Evolutionary conservation across 2,329 filamentous ascomycete species (phyloP), one percentile per base, ranked within the genome.

Genomic region (Pyrenophora seminiperda): DNA sequence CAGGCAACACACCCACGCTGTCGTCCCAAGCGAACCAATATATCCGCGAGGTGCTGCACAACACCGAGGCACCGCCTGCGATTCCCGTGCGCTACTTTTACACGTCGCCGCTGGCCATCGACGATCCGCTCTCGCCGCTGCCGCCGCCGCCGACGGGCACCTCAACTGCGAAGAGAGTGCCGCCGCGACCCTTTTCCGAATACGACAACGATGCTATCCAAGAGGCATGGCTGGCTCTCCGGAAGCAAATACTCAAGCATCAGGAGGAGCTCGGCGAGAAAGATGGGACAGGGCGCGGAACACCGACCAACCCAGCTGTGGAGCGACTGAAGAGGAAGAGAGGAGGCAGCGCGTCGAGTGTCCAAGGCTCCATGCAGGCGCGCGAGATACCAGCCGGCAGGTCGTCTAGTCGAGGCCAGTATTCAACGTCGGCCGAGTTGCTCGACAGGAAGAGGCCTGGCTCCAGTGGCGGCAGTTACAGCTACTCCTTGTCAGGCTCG

Each of bases 171-270:
- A 73, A 79, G 27, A 86, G 82, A 61, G 79, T 82, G 29, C 82
- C 85, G 38, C 83, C 91, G 7, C 84, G 89, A 34, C 90, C 91
- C 0, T 96, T 96, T 72, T 88, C 89, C 0, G 79, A 79, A 4
- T 85, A 84, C 50, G 91, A 96, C 74, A 95, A 93, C 59, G 84
- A 86, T 59, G 85, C 87, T 2, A 78, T 96, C 10, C 90, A 96
- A 68, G 83, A 85, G 56, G 84, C 90, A 29, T 96, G 92, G 90
- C 74, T 86, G 34, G 75, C 78, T 13, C 77, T 94, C 13, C 79
- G 24, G 71, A 78, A 50, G 69, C 77, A 54, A 76, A 81, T 71
- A 67, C 76, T 53, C 67, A 75, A 55, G 76, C 79, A 70, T 46
- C 69, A 69, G 41, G 71, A 75, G 54, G 71, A 73, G 48, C 50